Evolutionary conservation across 2,329 filamentous ascomycete genomes (phyloP).

Genomic region (Hymenoscyphus fructigenus): DNA sequence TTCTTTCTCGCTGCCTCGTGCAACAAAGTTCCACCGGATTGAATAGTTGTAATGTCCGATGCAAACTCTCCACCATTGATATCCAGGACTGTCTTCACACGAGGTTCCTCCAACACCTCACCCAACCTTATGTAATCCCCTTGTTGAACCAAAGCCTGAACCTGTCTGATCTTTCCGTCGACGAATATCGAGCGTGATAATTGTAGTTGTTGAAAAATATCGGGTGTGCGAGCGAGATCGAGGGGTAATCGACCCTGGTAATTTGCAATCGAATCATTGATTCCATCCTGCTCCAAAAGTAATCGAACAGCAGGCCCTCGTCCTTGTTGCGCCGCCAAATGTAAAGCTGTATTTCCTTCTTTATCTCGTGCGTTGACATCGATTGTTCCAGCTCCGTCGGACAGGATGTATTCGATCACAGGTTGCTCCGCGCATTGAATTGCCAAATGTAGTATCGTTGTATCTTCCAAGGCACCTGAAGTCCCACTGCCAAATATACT

Average conservation of each 20-base stretch:
- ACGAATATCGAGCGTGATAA: conserved; percentile 86
- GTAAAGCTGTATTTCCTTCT: conserved; percentile 91
- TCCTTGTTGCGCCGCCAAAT: conserved; percentile 81
- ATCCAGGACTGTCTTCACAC: conserved; percentile 83
- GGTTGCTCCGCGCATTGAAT: conserved; percentile 92
- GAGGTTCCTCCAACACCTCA: conserved; percentile 76
- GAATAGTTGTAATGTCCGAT: conserved; percentile 73
- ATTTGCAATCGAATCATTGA: conserved; percentile 88
- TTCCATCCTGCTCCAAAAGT: conserved; percentile 74
- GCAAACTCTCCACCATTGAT: conserved; percentile 90
- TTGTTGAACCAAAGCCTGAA: conserved; percentile 73
- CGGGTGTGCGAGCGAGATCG: conserved; percentile 85
- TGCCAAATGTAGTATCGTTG: conserved; percentile 86
- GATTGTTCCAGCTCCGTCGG: conserved; percentile 63
- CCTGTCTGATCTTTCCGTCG: conserved; percentile 78
- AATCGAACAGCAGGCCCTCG: conserved; percentile 78
- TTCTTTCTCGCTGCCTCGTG: conserved; percentile 90
- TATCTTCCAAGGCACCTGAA: conserved; percentile 66
- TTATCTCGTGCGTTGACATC: conserved; percentile 90
- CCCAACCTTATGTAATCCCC: conserved; percentile 78
- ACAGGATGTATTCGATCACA: conserved; percentile 93
- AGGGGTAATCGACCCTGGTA: conserved; percentile 80
- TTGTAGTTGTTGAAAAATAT: conserved; percentile 94
- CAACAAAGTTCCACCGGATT: conserved; percentile 85
- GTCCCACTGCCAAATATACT: conserved; percentile 34